A percentile compares a stretch with the other conserved stretches of the same genome.
Conservation (phyloP, 1,284 basidiomycete genomes). For the Pholiota adiposa region DNA sequence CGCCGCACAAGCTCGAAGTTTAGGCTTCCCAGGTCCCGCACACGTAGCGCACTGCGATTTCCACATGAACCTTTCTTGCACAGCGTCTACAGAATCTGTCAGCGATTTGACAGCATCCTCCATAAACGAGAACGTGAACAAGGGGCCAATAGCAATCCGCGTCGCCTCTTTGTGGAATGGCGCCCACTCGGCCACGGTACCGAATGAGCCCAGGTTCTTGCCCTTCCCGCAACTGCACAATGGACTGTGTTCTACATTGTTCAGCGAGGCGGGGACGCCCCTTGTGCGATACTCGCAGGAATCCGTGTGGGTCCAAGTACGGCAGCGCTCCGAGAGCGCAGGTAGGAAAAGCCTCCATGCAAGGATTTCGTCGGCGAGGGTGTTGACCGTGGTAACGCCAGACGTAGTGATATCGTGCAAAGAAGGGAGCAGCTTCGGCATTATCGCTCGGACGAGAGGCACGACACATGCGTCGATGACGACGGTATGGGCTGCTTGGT, state of each 20-base stretch:
- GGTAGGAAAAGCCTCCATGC: constrained; percentile 54
- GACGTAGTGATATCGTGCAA: constrained; percentile 9
- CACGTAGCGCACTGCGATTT: constrained; percentile 30
- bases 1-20: constrained; percentile 33
- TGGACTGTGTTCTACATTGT: constrained; percentile 32
- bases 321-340: constrained; percentile 51
- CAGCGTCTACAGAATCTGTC: background rate
- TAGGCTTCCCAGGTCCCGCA: constrained; percentile 33
- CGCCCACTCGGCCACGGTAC: constrained; percentile 34
- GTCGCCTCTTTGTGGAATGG: constrained; percentile 44
- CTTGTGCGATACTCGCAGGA: constrained; percentile 47
- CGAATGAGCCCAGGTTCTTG: constrained; percentile 37
- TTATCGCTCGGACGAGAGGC: constrained; percentile 30
- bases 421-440: background rate
- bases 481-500: constrained; percentile 47
- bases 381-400: constrained; percentile 17
- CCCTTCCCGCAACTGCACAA: constrained; percentile 56
- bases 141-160: constrained; percentile 48
- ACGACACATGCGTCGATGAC: constrained; percentile 48
- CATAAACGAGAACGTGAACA: constrained; percentile 51
- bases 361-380: constrained; percentile 32
- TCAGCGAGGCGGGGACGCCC: constrained; percentile 38
- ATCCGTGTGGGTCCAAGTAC: constrained; percentile 49
- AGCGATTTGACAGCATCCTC: constrained; percentile 26
- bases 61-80: background rate